Conservation (phyloP, 2,329 filamentous ascomycete species). For the Sphaerulina populicola region DNA sequence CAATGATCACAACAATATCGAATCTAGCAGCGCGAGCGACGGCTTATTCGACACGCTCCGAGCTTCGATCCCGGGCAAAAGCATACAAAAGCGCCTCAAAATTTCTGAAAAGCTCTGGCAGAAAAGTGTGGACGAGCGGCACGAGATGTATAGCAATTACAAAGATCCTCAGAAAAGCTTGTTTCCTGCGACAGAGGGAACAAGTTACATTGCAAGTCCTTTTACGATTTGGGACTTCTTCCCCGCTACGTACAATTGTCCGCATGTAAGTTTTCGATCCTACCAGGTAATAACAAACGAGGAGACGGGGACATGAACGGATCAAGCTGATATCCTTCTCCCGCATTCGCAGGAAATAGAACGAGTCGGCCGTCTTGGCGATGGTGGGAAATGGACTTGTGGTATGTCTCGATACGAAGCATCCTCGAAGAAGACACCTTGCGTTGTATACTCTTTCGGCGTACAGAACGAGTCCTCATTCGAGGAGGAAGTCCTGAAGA, state of each 20-base stretch:
- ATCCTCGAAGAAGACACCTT: constrained; percentile 19
- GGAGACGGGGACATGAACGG: too few relatives aligned
- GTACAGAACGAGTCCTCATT: constrained; percentile 35
- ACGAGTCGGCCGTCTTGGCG: constrained; percentile 35
- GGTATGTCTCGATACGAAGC: constrained; percentile 31
- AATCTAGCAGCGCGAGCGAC: background rate
- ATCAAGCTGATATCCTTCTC: background rate
- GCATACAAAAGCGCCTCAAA: background rate
- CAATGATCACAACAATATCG: background rate
- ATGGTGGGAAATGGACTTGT: constrained; percentile 41
- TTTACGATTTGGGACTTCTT: constrained; percentile 36
- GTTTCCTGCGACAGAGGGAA: background rate
- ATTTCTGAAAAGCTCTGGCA: background rate
- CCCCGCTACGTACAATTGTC: constrained; percentile 36
- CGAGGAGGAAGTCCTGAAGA: constrained; percentile 34
- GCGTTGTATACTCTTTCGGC: constrained; percentile 37
- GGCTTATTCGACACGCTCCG: background rate
- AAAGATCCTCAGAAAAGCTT: background rate
- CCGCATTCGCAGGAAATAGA: constrained; percentile 26
- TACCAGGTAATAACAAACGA: background rate
- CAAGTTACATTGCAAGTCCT: background rate
- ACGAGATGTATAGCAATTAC: background rate
- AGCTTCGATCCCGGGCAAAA: background rate
- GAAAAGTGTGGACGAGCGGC: background rate
- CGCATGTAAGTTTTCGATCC: constrained; percentile 24